Base-by-base conservation (phyloP, 2,329 filamentous ascomycete species). In the Oidium heveae region DNA sequence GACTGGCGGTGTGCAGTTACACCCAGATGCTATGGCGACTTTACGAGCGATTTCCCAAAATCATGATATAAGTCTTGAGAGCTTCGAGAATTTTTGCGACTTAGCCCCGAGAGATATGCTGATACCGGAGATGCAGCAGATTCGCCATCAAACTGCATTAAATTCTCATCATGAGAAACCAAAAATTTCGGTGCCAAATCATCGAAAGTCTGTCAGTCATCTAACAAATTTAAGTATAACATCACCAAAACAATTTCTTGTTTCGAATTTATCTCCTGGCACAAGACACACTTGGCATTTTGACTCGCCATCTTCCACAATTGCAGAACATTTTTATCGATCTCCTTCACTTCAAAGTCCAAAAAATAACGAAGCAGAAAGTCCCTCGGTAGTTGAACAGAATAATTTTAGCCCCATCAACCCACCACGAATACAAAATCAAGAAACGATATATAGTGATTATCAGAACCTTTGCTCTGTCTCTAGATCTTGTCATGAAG, bases 281-380 rank as follows among this genome's bases (percentile, higher is more conserved):
- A 79, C 82, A 39, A 79, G 87, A 54, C 79, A 81, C 63, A 91
- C 88, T 13, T 96, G 89, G 89, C 79, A 86, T 62, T 70, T 81
- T 57, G 72, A 74, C 12, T 69, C 69, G 32, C 87, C 87, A 1
- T 89, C 86, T 0, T 94, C 89, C 1, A 86, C 86, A 33, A 87
- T 83, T n/a, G 89, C 89, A 10, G 86, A 94, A 65, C 79, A 83
- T 58, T 96, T 95, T 63, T 96, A 96, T 69, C 80, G 82, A 58
- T 75, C 82, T 32, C 87, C 88, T 2, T 95, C 87, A 82, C 66
- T 69, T 1, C 67, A 68, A 12, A 66, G 65, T 18, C 71, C 81
- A 28, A 68, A 85, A 51, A 83, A 88, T 65, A 82, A 79, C 49
- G 72, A 85, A 34, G 69, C 88, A 33, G 77, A 85, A 61, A 54